Conservation (phyloP, 192 early-diverging fungal species). For the Haplosporangium gracile region DNA sequence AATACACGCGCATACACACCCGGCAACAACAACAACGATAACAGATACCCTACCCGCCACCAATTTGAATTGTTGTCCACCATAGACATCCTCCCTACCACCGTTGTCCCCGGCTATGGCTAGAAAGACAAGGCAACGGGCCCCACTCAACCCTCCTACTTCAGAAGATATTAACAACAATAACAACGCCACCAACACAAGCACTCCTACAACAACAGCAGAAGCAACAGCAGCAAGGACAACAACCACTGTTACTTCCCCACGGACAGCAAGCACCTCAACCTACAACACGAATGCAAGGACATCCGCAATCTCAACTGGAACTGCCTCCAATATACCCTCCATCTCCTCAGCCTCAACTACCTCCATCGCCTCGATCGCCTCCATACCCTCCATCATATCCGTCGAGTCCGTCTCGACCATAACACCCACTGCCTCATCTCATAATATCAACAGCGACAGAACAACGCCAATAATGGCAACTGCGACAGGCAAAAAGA, state of each 20-base stretch:
- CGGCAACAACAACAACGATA: background rate
- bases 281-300: conserved; percentile 16
- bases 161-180: background rate
- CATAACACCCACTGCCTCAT: conserved; percentile 11
- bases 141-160: background rate
- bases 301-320: conserved; percentile 5
- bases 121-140: conserved; percentile 15
- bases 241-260: too few species aligned
- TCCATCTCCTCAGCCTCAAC: conserved; percentile 25
- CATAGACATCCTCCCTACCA: background rate
- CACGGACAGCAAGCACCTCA: background rate
- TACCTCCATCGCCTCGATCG: conserved; percentile 30
- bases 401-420: conserved; percentile 26
- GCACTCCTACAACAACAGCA: background rate
- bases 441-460: background rate
- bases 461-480: background rate
- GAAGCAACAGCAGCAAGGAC: too few species aligned
- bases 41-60: background rate
- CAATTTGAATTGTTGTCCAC: background rate
- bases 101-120: conserved; percentile 1
- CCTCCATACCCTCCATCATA: conserved; percentile 31
- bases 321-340: conserved; percentile 19
- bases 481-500: background rate
- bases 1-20: background rate
- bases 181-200: background rate